Percentiles rank a stretch among this genome's conserved stretches.
Conservation (phyloP, 2,329 filamentous ascomycete genomes). For the Cercospora zeae-maydis region DNA sequence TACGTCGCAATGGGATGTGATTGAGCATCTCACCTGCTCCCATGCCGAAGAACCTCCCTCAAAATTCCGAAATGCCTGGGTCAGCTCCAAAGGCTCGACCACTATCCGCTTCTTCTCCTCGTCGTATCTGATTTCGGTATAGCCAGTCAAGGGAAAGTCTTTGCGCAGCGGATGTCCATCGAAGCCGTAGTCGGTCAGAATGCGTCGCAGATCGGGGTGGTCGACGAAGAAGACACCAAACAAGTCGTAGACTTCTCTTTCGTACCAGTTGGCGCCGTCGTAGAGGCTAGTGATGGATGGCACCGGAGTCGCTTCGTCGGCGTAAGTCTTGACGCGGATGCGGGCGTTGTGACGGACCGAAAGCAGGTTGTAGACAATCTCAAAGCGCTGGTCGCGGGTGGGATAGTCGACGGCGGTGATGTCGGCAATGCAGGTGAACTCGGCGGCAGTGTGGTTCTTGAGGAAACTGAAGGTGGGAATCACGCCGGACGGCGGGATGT, state of each 20-base stretch:
- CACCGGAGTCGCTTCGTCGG: slow-evolving; percentile 90
- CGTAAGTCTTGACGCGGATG: slow-evolving; percentile 97
- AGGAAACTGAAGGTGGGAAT: slow-evolving; percentile 91
- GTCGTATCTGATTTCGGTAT: slow-evolving; percentile 96
- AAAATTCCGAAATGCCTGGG: slow-evolving; percentile 97
- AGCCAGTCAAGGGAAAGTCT: slow-evolving; percentile 96
- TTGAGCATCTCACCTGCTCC: slow-evolving; percentile 2
- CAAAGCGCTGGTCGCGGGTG: slow-evolving; percentile 90
- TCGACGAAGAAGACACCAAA: slow-evolving; percentile 96
- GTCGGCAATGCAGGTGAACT: slow-evolving; percentile 89
- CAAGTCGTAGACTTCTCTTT: slow-evolving; percentile 94
- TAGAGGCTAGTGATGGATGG: slow-evolving; percentile 82
- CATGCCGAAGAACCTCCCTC: slow-evolving; percentile 60
- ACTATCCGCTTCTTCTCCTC: slow-evolving; percentile 99
- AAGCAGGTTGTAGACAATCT: slow-evolving; percentile 96
- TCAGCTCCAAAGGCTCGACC: slow-evolving; percentile 94
- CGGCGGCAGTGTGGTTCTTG: slow-evolving; percentile 95
- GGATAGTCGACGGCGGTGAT: slow-evolving; percentile 96
- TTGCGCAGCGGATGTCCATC: slow-evolving; percentile 96
- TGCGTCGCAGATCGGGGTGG: slow-evolving; percentile 91
- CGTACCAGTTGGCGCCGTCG: slow-evolving; percentile 98
- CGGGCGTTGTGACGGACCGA: slow-evolving; percentile 94
- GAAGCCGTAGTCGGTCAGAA: slow-evolving; percentile 99
- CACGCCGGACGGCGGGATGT: slow-evolving; percentile 77
- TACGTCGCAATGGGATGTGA: neutral